Conservation (phyloP, 805 yeast species). For the Saturnispora ahearnii region DNA sequence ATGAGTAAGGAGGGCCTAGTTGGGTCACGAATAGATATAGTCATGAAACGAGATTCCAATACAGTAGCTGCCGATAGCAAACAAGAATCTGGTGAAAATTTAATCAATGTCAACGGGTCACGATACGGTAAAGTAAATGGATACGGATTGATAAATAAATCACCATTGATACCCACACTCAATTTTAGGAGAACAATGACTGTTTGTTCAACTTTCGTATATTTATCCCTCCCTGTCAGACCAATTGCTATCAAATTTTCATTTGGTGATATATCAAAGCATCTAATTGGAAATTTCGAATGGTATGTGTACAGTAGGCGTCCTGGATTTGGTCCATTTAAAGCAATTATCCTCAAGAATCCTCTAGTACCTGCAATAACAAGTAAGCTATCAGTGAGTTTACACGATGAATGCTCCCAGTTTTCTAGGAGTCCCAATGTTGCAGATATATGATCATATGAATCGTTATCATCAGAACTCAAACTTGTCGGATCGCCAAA, state of each 20-base stretch:
- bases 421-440: constrained; percentile 30
- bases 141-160: constrained; percentile 18
- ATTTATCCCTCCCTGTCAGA: constrained; percentile 68
- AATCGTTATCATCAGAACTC: background rate
- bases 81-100: constrained; percentile 63
- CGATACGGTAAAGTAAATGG: constrained; percentile 69
- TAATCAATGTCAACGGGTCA: constrained; percentile 71
- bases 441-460: constrained; percentile 27
- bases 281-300: constrained; percentile 68
- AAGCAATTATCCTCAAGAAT: constrained; percentile 53
- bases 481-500: constrained; percentile 12
- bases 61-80: constrained; percentile 70
- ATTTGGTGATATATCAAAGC: constrained; percentile 60
- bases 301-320: constrained; percentile 57
- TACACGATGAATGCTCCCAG: constrained; percentile 57
- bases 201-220: constrained; percentile 65
- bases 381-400: constrained; percentile 48
- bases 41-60: constrained; percentile 70
- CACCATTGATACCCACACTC: background rate
- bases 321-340: constrained; percentile 39
- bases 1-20: constrained; percentile 57
- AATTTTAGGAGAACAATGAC: constrained; percentile 48
- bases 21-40: constrained; percentile 57
- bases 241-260: constrained; percentile 69
- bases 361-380: constrained; percentile 71